These are phyloP conservation scores for Acer yangbiense DNA, from an alignment of 345 rosid species.

Conservation along the genomic window DNA sequence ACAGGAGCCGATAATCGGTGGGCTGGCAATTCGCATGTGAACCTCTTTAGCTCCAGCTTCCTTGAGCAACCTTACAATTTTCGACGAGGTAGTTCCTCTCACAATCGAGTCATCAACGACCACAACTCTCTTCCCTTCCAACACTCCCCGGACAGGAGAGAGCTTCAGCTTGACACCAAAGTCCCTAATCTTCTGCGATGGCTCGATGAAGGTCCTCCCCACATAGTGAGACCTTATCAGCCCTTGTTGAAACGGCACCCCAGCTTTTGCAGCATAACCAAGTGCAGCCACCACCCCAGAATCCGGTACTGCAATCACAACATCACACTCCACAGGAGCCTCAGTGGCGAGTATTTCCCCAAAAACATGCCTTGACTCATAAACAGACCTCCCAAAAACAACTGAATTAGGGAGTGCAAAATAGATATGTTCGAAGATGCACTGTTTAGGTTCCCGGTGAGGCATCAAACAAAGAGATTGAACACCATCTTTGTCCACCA, in stretches of 20 bases:
- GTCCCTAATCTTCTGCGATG: slow-evolving; percentile 91
- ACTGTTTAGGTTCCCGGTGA: slow-evolving; percentile 74
- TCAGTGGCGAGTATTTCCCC: slow-evolving; percentile 87
- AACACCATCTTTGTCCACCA: slow-evolving; percentile 86
- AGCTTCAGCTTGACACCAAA: slow-evolving; percentile 96
- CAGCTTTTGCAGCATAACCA: slow-evolving; percentile 83
- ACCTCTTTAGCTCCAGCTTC: slow-evolving; percentile 96
- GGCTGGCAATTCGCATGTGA: slow-evolving; percentile 97
- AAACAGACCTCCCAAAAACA: slow-evolving; percentile 87
- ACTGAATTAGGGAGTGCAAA: slow-evolving; percentile 84
- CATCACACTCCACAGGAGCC: slow-evolving; percentile 85
- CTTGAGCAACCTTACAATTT: slow-evolving; percentile 80
- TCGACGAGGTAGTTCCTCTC: slow-evolving; percentile 89
- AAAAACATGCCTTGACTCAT: slow-evolving; percentile 64
- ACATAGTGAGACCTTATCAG: slow-evolving; percentile 92
- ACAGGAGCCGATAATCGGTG: slow-evolving; percentile 82
- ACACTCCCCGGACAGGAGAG: slow-evolving; percentile 77
- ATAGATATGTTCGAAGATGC: slow-evolving; percentile 94
- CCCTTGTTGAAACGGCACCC: slow-evolving; percentile 87
- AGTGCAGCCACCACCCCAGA: slow-evolving; percentile 97
- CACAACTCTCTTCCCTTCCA: slow-evolving; percentile 90
- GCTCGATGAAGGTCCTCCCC: slow-evolving; percentile 94
- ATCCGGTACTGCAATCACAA: slow-evolving; percentile 95
- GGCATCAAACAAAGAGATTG: slow-evolving; percentile 76
- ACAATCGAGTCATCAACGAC: slow-evolving; percentile 97